Base-by-base conservation (phyloP, 768 basidiomycete genomes). In the Boletus rubescentipes region DNA sequence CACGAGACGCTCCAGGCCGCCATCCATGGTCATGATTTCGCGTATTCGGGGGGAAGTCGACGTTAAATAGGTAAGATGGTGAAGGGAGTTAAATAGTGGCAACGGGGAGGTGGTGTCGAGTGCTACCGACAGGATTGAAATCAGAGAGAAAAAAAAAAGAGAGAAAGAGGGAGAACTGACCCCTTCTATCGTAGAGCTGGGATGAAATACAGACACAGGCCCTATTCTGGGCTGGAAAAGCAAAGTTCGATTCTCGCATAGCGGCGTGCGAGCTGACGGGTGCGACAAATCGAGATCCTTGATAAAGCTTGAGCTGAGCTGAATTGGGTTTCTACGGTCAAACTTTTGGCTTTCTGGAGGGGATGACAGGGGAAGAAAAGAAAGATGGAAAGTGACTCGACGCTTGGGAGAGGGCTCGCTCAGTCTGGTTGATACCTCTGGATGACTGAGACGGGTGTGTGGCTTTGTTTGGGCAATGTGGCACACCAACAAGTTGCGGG, bases 1-100 rank as follows among this genome's bases (percentile, higher is more conserved):
- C 14, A 98, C 90, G 30, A 99, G 86, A 14, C 96, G 87, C 67
- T 99, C 97, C 16, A 99, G 84, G 2, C 97, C 97, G 43, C 97
- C 97, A 66, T 98, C 96, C 81, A 90, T 87, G 29, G 94, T 96
- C 83, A 99, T 91, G 62, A 97, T 98, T 74, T 99, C 97, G 54
- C 96, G 87, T 73, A 99, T 98, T 50, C 94, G 86, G 2, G 97
- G 95, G 0, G 95, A 97, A 7, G 97, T 98, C 1, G 93, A 93
- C 9, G 96, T 98, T 59, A 99, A 88, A 73, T 97, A 95, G 46
- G 91, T 90, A 51, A 98, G 87, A 75, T 97, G 93, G 30, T 91
- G 93, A 48, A 98, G 85, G 37, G 95, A 98, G 76, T 97, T 97
- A 77, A 95, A 86, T 38, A 93, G 76, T 15, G 87, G 89, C 39